phyloP scores from a whole-genome alignment of 805 yeast species.

The Metschnikowia picachoensis region DNA sequence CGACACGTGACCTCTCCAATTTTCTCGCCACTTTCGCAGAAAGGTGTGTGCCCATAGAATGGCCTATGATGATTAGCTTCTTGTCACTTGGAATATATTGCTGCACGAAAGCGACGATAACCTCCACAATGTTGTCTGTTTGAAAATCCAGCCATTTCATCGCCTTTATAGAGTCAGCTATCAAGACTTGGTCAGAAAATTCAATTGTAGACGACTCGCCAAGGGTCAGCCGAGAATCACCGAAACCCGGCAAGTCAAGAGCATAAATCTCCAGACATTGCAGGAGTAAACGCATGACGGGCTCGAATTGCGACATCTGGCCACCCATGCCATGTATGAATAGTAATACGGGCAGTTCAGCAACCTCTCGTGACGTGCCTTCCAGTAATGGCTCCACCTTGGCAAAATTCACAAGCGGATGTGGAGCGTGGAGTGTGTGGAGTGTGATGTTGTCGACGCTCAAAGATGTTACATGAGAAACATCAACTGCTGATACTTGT shows the following conservation, averaged over 20 bases:
- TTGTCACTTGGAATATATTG: constrained; percentile 39
- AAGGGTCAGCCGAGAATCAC: constrained; percentile 40
- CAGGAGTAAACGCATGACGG: constrained; percentile 58
- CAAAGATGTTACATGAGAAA: constrained; percentile 16
- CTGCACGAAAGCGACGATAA: constrained; percentile 35
- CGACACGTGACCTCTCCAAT: constrained; percentile 38
- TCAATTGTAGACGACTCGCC: constrained; percentile 20
- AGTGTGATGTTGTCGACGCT: constrained; percentile 33
- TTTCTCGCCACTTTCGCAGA: constrained; percentile 41
- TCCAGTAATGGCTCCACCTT: constrained; percentile 14
- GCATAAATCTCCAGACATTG: constrained; percentile 63
- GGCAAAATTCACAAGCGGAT: constrained; percentile 37
- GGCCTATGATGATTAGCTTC: constrained; percentile 54
- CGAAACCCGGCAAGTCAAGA: constrained; percentile 88
- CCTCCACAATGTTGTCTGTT: constrained; percentile 39
- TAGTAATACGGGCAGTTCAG: constrained; percentile 55
- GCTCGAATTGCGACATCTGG: constrained; percentile 79
- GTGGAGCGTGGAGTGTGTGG: constrained; percentile 45
- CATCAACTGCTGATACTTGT: constrained; percentile 35
- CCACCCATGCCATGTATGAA: constrained; percentile 92
- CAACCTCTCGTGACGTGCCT: constrained; percentile 34
- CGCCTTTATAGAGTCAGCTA: constrained; percentile 25
- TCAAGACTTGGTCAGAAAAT: constrained; percentile 27
- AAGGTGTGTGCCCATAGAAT: constrained; percentile 69
- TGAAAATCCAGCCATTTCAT: constrained; percentile 41